phyloP scores from a whole-genome alignment of 306 rosid genomes.

The Prunus campanulata region DNA sequence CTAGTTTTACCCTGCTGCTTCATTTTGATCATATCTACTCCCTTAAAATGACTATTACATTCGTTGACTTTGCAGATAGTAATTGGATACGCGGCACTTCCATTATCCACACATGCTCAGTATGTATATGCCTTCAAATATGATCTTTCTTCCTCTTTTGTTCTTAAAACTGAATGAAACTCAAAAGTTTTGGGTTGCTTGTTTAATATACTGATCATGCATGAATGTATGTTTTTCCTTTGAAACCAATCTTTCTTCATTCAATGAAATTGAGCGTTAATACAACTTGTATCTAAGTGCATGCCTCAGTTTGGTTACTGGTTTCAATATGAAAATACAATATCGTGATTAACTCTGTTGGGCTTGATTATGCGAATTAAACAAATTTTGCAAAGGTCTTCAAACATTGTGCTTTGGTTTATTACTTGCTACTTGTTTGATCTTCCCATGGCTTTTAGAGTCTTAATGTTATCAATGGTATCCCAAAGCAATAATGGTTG shows the following conservation, averaged over 20 bases:
- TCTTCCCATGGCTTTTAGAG: neutral
- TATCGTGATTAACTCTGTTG: neutral
- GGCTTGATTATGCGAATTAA: neutral
- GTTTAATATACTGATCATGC: neutral
- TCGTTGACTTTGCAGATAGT: conserved; percentile 60
- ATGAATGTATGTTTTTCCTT: neutral
- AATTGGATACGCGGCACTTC: conserved; percentile 87
- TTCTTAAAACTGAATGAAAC: conserved; percentile 6
- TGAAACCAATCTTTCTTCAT: neutral
- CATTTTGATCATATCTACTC: conserved; percentile 1
- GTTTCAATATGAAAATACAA: neutral
- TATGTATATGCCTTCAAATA: conserved; percentile 46
- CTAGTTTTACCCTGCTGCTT: conserved; percentile 13
- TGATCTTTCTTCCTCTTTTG: conserved; percentile 24
- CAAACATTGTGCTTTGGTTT: neutral
- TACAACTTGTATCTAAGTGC: neutral
- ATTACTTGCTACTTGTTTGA: neutral
- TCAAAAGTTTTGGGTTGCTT: conserved; percentile 13
- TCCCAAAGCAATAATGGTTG: conserved; percentile 24
- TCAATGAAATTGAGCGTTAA: neutral
- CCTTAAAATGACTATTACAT: conserved; percentile 25
- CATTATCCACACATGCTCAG: conserved; percentile 93
- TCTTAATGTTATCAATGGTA: neutral
- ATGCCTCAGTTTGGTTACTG: neutral
- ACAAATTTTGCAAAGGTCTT: neutral